Conservation (phyloP, 495 filamentous ascomycete genomes). For the Aspergillus leporis region DNA sequence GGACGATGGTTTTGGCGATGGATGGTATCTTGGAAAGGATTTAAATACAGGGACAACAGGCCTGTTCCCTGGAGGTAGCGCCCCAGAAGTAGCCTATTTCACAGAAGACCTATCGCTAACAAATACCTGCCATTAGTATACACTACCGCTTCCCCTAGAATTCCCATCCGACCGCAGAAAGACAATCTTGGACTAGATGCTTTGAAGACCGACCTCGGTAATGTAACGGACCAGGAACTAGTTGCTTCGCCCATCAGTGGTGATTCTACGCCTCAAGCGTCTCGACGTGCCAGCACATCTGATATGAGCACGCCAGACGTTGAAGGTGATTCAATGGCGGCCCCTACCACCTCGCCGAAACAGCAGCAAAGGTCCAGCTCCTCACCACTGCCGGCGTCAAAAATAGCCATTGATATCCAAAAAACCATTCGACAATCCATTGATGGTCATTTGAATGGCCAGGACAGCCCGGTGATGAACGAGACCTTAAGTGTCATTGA, state of each 20-base stretch:
- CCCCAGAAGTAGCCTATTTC: background rate
- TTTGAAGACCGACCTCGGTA: conserved; percentile 4
- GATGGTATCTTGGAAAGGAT: conserved; percentile 93
- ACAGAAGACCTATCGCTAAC: conserved; percentile 5
- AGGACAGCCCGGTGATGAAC: conserved; percentile 85
- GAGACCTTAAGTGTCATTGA: conserved; percentile 97
- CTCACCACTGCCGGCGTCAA: conserved; percentile 41
- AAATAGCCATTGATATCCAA: conserved; percentile 45
- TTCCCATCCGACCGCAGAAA: conserved; percentile 16
- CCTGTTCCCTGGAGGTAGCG: conserved; percentile 85
- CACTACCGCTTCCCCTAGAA: conserved; percentile 35
- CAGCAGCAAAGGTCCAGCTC: conserved; percentile 43
- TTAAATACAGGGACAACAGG: conserved; percentile 71
- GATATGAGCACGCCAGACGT: conserved; percentile 28
- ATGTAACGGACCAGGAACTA: conserved; percentile 1
- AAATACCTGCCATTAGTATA: conserved; percentile 25
- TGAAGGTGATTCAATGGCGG: conserved; percentile 22
- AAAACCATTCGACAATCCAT: conserved; percentile 49
- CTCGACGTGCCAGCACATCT: conserved; percentile 43
- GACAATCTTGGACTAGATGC: conserved; percentile 8
- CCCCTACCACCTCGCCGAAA: conserved; percentile 22
- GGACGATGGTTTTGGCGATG: conserved; percentile 97
- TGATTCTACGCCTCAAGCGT: conserved; percentile 50
- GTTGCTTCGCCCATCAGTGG: conserved; percentile 31
- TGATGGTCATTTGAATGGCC: conserved; percentile 39